Evolutionary conservation across 257 asterid genomes (phyloP).

Genomic region (Thymus quinquecostatus): DNA sequence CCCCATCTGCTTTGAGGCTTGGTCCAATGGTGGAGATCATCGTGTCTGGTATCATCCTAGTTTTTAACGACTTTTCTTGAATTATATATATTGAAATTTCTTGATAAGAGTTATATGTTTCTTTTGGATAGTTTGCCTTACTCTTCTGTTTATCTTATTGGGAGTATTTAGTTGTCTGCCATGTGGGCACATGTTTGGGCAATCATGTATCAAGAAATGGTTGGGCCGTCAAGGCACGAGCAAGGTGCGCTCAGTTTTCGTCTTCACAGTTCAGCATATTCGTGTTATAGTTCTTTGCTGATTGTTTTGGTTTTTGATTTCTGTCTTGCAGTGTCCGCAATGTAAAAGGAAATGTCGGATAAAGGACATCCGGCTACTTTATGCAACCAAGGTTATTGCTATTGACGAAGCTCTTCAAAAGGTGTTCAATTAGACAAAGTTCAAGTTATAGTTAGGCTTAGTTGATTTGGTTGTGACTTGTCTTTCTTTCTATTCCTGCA

Average conservation of each 20-base stretch:
- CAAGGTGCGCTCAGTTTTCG: slow-evolving; percentile 53
- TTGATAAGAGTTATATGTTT: neutral
- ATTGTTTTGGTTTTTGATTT: slow-evolving; percentile 22
- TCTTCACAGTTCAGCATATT: neutral
- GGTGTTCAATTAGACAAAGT: slow-evolving; percentile 46
- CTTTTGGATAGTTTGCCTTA: neutral
- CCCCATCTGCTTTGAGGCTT: slow-evolving; percentile 88
- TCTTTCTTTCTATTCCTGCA: slow-evolving; percentile 38
- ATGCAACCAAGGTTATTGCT: slow-evolving; percentile 68
- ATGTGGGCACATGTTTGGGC: slow-evolving; percentile 88
- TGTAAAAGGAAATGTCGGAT: slow-evolving; percentile 68
- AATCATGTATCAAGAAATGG: slow-evolving; percentile 89
- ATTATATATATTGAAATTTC: neutral
- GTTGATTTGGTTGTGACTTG: slow-evolving; percentile 24
- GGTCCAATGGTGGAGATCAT: slow-evolving; percentile 83
- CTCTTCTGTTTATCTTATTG: slow-evolving; percentile 19
- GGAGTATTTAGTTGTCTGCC: slow-evolving; percentile 73
- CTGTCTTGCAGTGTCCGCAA: slow-evolving; percentile 78
- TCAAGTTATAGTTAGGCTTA: neutral
- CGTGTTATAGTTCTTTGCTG: slow-evolving; percentile 7
- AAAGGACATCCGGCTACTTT: slow-evolving; percentile 75
- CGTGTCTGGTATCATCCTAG: slow-evolving; percentile 56
- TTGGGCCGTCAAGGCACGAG: slow-evolving; percentile 56
- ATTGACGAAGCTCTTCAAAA: slow-evolving; percentile 71
- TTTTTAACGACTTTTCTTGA: neutral